phyloP scores from a whole-genome alignment of 306 rosid genomes.

The Dicorynia guianensis region DNA sequence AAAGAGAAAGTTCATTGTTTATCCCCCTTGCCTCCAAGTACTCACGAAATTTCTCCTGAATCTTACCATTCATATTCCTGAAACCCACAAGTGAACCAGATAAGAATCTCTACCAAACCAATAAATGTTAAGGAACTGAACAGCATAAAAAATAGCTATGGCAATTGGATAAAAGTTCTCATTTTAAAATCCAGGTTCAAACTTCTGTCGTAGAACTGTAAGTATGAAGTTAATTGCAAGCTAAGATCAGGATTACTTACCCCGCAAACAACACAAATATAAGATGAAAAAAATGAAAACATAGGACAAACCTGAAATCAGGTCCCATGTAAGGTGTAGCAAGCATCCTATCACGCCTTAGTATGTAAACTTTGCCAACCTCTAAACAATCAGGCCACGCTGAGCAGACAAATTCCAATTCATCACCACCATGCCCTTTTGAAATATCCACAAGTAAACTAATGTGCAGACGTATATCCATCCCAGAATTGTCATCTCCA shows the following conservation, averaged over 20 bases:
- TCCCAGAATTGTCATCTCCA: slow-evolving; percentile 64
- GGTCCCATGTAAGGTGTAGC: slow-evolving; percentile 74
- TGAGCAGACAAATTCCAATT: slow-evolving; percentile 76
- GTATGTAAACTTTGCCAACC: slow-evolving; percentile 68
- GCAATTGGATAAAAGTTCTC: background rate
- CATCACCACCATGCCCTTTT: slow-evolving; percentile 54
- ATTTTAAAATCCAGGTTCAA: slow-evolving; percentile 3
- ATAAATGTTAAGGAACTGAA: background rate
- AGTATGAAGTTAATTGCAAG: background rate
- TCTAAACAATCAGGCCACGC: slow-evolving; percentile 75
- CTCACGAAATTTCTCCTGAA: slow-evolving; percentile 44
- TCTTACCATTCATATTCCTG: slow-evolving; percentile 65
- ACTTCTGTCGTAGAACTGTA: background rate
- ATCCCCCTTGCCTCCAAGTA: no score
- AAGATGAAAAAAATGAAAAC: background rate
- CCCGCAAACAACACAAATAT: slow-evolving; percentile 9
- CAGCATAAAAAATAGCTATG: slow-evolving; percentile 28
- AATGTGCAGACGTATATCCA: slow-evolving; percentile 64
- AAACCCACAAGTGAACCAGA: slow-evolving; percentile 30
- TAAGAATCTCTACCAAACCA: slow-evolving; percentile 28
- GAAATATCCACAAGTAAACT: slow-evolving; percentile 78
- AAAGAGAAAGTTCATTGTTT: slow-evolving; percentile 50
- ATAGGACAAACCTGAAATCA: slow-evolving; percentile 64
- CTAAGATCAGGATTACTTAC: background rate
- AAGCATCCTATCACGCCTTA: slow-evolving; percentile 46